These are phyloP conservation scores for Nymphaea colorata DNA, from an alignment of 164 flowering plant genomes.

Conservation along the genomic window DNA sequence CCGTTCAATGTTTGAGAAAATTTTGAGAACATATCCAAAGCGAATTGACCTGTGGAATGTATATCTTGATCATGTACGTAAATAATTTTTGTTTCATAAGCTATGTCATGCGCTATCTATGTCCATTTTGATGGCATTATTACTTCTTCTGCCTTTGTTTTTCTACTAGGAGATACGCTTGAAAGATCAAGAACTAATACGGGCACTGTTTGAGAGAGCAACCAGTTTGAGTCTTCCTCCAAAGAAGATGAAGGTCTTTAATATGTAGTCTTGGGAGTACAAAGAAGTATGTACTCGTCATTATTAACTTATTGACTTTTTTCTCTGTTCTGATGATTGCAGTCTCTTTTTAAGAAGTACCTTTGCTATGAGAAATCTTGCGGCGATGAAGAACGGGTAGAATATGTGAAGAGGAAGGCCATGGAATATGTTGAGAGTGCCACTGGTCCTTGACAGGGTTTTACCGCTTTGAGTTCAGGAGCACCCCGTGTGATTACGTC, in stretches of 20 bases:
- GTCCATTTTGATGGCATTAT: neutral
- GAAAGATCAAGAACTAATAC: conserved; percentile 55
- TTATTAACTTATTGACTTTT: neutral
- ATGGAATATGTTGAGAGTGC: conserved; percentile 63
- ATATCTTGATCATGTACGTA: conserved; percentile 73
- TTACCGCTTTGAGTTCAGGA: too few species aligned
- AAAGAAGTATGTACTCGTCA: neutral
- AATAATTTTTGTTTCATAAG: neutral
- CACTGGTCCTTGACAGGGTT: neutral
- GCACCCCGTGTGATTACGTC: too few species aligned
- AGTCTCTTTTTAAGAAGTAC: conserved; percentile 85
- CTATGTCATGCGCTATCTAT: neutral
- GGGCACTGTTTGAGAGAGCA: conserved; percentile 81
- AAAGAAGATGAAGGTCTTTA: conserved; percentile 68
- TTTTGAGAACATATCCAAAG: conserved; percentile 76
- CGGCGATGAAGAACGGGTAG: conserved; percentile 64
- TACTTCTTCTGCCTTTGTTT: neutral
- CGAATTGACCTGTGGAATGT: conserved; percentile 89
- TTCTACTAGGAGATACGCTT: conserved; percentile 62
- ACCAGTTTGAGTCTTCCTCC: conserved; percentile 58
- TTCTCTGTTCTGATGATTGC: conserved; percentile 14
- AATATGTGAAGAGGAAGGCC: conserved; percentile 63
- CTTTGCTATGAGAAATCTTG: conserved; percentile 57
- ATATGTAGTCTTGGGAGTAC: neutral
- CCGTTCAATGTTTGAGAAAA: conserved; percentile 71